Conservation (phyloP, 805 yeast genomes). For the Metschnikowia chrysomelidarum region DNA sequence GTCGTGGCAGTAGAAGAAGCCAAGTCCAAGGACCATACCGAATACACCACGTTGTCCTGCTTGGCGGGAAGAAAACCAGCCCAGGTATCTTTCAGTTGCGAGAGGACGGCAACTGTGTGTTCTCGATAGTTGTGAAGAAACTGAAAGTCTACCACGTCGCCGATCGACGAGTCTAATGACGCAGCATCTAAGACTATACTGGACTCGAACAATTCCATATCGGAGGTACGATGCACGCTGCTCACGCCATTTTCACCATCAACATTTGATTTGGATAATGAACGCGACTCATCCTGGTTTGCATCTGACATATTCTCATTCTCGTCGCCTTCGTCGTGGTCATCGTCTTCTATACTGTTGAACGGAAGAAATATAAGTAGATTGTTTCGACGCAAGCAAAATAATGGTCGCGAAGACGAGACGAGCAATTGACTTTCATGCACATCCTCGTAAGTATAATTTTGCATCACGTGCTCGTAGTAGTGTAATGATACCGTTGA, state of each 20-base stretch:
- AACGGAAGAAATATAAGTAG: constrained; percentile 72
- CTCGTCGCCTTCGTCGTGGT: constrained; percentile 33
- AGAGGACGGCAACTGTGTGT: constrained; percentile 75
- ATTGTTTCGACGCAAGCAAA: constrained; percentile 63
- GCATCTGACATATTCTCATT: too few relatives aligned
- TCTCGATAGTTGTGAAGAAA: constrained; percentile 74
- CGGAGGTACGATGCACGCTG: constrained; percentile 2
- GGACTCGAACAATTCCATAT: constrained; percentile 36
- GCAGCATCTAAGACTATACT: constrained; percentile 62
- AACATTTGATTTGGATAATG: background rate
- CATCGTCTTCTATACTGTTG: constrained; percentile 39
- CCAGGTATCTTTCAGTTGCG: constrained; percentile 63
- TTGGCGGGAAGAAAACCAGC: constrained; percentile 64
- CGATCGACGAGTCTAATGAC: constrained; percentile 54
- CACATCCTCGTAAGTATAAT: constrained; percentile 44
- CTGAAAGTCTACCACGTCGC: constrained; percentile 65
- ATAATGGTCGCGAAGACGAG: constrained; percentile 52
- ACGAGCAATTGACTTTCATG: constrained; percentile 47
- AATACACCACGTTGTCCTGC: constrained; percentile 61
- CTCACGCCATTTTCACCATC: background rate
- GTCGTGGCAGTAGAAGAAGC: constrained; percentile 57
- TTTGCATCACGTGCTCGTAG: constrained; percentile 69
- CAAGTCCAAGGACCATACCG: constrained; percentile 68
- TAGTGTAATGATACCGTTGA: constrained; percentile 79
- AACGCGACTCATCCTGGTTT: background rate